These are phyloP conservation scores for Cladosporium sphaerospermum DNA, from an alignment of 2,329 filamentous ascomycete genomes.

Conservation along the genomic window DNA sequence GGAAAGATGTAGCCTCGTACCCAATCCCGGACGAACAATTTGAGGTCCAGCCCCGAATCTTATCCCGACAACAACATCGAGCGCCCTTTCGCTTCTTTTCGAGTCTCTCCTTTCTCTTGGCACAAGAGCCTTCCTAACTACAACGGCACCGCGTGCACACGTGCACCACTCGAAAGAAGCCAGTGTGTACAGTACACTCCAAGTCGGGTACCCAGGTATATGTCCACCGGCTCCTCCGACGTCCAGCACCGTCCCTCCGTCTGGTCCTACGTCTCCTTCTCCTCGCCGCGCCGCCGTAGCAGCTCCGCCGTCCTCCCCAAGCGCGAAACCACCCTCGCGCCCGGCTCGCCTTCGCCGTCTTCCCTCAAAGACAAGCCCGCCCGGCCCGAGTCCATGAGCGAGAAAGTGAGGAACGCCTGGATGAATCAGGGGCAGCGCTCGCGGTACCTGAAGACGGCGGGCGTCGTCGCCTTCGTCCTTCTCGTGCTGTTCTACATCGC, in stretches of 20 bases:
- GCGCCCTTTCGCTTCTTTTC: no score
- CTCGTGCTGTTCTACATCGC: constrained; percentile 53
- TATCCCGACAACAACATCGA: no score
- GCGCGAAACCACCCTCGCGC: not conserved
- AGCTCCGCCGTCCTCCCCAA: constrained; percentile 9
- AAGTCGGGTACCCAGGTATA: not conserved
- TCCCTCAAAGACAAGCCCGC: constrained; percentile 24
- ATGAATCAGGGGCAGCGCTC: constrained; percentile 59
- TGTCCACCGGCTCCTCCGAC: constrained; percentile 5
- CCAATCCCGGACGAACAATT: no score
- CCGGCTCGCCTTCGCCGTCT: no score
- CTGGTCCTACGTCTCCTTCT: constrained; percentile 8
- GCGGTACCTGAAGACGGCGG: constrained; percentile 56
- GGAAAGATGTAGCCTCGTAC: no score
- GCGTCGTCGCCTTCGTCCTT: constrained; percentile 52
- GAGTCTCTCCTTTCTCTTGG: no score
- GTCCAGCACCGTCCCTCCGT: constrained; percentile 2
- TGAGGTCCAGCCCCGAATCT: no score
- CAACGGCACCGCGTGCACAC: no score
- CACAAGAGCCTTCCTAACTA: no score
- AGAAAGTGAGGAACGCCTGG: constrained; percentile 37
- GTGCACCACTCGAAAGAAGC: no score
- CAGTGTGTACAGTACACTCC: no score
- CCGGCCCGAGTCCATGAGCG: constrained; percentile 29
- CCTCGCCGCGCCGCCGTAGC: constrained; percentile 9